phyloP scores from a whole-genome alignment of 202 grass and related monocot species.

The Miscanthus sacchariflorus region DNA sequence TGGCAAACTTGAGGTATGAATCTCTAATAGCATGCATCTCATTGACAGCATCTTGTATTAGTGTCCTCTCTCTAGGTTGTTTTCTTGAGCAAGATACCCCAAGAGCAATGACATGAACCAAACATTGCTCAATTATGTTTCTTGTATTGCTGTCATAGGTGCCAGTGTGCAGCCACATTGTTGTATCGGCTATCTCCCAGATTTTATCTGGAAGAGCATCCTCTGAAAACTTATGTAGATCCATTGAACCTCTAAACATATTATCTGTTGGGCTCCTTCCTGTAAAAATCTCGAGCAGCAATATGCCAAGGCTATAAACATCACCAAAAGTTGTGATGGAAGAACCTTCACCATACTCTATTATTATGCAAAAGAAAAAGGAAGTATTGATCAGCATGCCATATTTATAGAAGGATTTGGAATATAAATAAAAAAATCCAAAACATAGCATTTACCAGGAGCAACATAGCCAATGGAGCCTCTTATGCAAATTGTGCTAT shows the following conservation, averaged over 20 bases:
- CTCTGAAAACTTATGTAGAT: background rate
- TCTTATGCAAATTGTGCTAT: constrained; percentile 52
- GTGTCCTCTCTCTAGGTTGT: background rate
- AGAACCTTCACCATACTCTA: background rate
- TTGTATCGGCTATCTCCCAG: background rate
- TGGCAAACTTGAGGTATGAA: background rate
- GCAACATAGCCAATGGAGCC: constrained; percentile 59
- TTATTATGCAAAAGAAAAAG: background rate
- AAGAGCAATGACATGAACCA: background rate
- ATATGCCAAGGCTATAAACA: background rate
- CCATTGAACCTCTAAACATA: background rate
- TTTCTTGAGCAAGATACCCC: background rate
- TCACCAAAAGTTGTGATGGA: background rate
- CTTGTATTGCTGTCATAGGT: background rate
- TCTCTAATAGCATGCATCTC: background rate
- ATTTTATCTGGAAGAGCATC: background rate
- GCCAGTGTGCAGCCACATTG: background rate
- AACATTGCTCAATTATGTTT: background rate
- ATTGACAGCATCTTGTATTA: background rate
- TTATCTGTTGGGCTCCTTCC: background rate
- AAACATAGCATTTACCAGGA: constrained; percentile 36
- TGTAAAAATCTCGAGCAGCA: background rate
- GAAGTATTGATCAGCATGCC: background rate
- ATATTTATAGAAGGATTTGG: background rate
- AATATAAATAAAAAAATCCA: background rate